These are phyloP conservation scores for Trypanosoma theileri DNA, from an alignment of 208 protist genomes.

Conservation along the genomic window DNA sequence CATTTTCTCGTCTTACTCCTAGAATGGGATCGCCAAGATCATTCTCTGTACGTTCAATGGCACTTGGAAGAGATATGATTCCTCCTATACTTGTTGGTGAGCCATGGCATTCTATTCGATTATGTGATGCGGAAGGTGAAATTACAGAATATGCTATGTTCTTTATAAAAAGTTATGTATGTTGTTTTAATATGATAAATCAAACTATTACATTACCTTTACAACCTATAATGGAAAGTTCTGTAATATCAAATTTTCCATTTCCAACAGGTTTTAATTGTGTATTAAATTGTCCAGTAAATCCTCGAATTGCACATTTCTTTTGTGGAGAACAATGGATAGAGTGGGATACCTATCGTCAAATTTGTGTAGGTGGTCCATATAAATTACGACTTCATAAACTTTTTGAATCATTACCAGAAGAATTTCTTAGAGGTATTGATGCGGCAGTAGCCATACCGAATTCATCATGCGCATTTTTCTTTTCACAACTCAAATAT, in stretches of 20 bases:
- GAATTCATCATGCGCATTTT: constrained; percentile 46
- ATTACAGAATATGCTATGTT: constrained; percentile 26
- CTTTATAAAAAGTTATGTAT: constrained; percentile 36
- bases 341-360: constrained; percentile 46
- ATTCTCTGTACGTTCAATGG: constrained; percentile 13
- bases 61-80: constrained; percentile 10
- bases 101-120: constrained; percentile 35
- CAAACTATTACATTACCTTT: constrained; percentile 19
- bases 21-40: no score
- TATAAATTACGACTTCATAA: constrained; percentile 27
- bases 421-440: constrained; percentile 35
- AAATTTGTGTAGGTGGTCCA: constrained; percentile 37
- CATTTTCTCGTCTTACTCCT: no score
- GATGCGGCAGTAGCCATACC: constrained; percentile 49
- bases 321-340: constrained; percentile 43
- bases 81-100: constrained; percentile 25
- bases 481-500: constrained; percentile 62
- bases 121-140: constrained; percentile 26
- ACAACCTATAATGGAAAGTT: constrained; percentile 17
- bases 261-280: constrained; percentile 56
- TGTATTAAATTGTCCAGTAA: constrained; percentile 43
- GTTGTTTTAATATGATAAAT: constrained; percentile 34
- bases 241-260: constrained; percentile 27
- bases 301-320: constrained; percentile 43
- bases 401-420: constrained; percentile 46